Evolutionary conservation across 306 rosid species (phyloP).

Genomic region (Vigna hirtella): DNA sequence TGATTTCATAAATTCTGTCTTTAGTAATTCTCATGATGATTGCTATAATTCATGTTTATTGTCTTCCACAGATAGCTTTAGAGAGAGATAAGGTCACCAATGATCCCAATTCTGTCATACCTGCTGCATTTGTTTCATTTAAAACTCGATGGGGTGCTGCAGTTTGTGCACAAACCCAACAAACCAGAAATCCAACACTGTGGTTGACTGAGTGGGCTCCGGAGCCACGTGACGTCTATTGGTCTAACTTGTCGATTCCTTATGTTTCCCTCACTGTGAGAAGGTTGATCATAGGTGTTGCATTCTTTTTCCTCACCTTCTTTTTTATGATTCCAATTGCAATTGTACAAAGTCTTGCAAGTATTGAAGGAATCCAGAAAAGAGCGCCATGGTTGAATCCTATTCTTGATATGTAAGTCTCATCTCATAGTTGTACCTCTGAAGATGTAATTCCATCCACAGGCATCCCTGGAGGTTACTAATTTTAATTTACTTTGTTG

Average conservation of each 20-base stretch:
- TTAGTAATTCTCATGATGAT: constrained; percentile 13
- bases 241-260: constrained; percentile 93
- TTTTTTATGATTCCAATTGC: constrained; percentile 97
- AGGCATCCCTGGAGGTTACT: constrained; percentile 27
- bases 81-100: constrained; percentile 69
- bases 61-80: constrained; percentile 65
- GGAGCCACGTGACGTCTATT: constrained; percentile 91
- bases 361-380: constrained; percentile 82
- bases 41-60: constrained; percentile 34
- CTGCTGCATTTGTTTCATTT: constrained; percentile 97
- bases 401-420: constrained; percentile 59
- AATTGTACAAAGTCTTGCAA: constrained; percentile 91
- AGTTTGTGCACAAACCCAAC: constrained; percentile 99
- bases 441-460: constrained; percentile 22
- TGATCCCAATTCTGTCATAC: constrained; percentile 72
- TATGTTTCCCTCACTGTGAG: constrained; percentile 81
- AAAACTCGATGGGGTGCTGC: constrained; percentile 97
- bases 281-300: constrained; percentile 80
- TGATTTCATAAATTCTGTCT: constrained; percentile 23
- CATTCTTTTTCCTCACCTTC: constrained; percentile 97
- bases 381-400: constrained; percentile 70
- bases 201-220: constrained; percentile 99
- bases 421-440: constrained; percentile 43
- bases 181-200: constrained; percentile 83
- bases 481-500: constrained; percentile 28